phyloP scores from a whole-genome alignment of 2,329 filamentous ascomycete genomes.

The Epichloe gansuensis region DNA sequence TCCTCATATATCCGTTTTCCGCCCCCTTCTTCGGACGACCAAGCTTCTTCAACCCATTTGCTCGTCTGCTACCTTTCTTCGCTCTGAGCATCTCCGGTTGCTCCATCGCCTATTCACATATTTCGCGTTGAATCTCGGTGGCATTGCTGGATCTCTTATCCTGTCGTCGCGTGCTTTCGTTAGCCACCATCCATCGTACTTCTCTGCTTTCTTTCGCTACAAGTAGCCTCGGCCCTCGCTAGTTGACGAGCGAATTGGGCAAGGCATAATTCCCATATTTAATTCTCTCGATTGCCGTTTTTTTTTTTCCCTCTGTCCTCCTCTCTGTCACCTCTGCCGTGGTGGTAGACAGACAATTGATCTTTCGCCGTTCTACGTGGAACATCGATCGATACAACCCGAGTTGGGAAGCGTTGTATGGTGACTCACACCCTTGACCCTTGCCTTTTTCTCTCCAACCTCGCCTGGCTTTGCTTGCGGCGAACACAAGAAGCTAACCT shows the following conservation, averaged over 20 bases:
- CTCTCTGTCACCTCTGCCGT: background rate
- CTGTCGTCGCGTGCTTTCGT: background rate
- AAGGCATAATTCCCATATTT: background rate
- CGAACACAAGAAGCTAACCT: background rate
- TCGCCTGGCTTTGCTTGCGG: background rate
- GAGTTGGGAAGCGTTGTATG: background rate
- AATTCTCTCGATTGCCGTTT: background rate
- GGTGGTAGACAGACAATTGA: background rate
- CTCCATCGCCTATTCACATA: background rate
- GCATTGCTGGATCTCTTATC: background rate
- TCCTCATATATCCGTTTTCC: conserved; percentile 17
- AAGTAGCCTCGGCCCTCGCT: background rate
- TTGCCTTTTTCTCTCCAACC: background rate
- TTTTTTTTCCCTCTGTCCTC: background rate
- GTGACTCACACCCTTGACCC: conserved; percentile 2
- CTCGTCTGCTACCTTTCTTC: background rate
- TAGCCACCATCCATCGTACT: background rate
- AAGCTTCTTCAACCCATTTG: background rate
- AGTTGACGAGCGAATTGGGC: background rate
- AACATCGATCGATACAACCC: background rate
- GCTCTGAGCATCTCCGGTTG: background rate
- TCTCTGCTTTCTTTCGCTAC: background rate
- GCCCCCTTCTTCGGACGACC: conserved; percentile 8
- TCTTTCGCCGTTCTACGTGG: background rate
- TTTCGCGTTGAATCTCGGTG: background rate